These are phyloP conservation scores for Teunomyces pallodes DNA, from an alignment of 805 yeast species.

Conservation along the genomic window DNA sequence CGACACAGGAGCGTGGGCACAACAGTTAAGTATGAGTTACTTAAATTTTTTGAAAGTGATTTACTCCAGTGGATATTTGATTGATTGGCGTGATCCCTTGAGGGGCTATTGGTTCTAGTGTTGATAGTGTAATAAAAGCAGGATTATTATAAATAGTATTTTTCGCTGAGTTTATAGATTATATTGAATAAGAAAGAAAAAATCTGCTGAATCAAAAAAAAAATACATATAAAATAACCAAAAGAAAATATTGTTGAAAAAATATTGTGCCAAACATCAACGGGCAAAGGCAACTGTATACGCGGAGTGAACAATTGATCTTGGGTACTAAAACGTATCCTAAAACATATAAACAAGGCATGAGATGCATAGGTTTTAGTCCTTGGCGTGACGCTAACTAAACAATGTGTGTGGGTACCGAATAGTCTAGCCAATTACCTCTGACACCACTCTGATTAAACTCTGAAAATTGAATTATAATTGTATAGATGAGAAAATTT, in stretches of 20 bases:
- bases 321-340: background rate
- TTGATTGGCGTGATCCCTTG: constrained; percentile 2
- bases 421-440: background rate
- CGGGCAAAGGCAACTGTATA: constrained; percentile 2
- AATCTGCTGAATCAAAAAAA: constrained; percentile 2
- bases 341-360: background rate
- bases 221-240: background rate
- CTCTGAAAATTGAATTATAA: constrained; percentile 3
- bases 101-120: background rate
- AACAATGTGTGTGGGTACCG: background rate
- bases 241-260: background rate
- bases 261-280: constrained; percentile 1
- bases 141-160: constrained; percentile 3
- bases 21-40: background rate
- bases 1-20: background rate
- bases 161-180: constrained; percentile 3
- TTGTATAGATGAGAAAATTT: constrained; percentile 3
- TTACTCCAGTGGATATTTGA: background rate
- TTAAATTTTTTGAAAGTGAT: background rate
- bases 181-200: constrained; percentile 2
- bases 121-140: constrained; percentile 1
- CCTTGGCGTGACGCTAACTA: background rate
- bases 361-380: background rate
- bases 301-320: background rate
- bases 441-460: constrained; percentile 1